Percentiles rank a stretch among this genome's conserved stretches.
Conservation (phyloP, 257 asterid genomes). For the Thymus mandschuricus region DNA sequence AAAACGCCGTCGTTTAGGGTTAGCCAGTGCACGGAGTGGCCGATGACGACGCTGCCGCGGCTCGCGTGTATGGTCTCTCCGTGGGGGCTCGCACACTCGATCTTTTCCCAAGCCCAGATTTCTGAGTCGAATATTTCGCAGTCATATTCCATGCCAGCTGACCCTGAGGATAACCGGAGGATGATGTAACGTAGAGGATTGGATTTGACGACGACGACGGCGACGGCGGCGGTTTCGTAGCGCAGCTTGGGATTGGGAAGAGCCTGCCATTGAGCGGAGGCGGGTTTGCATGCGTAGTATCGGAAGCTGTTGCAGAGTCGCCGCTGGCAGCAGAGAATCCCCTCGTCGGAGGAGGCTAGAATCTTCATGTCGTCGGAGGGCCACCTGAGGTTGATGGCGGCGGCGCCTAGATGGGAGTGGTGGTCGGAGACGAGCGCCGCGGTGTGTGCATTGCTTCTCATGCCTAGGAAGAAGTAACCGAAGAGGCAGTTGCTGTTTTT, state of each 20-base stretch:
- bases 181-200: background rate
- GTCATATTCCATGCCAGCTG: background rate
- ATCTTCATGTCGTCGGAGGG: background rate
- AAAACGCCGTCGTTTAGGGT: background rate
- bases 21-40: background rate
- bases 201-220: background rate
- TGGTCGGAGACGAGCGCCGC: background rate
- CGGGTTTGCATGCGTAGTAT: background rate
- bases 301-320: background rate
- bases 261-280: background rate
- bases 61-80: background rate
- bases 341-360: background rate
- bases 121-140: conserved; percentile 39
- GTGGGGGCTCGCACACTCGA: background rate
- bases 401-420: background rate
- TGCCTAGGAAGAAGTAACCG: conserved; percentile 3
- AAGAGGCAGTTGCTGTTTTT: no score
- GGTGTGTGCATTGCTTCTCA: background rate
- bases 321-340: background rate
- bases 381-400: background rate
- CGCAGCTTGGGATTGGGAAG: background rate
- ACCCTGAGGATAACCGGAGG: background rate
- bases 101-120: conserved; percentile 31
- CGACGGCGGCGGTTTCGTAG: background rate
- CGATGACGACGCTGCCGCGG: background rate